These are phyloP conservation scores for Paecilomyces formosus DNA, from an alignment of 2,329 filamentous ascomycete genomes.

Conservation along the genomic window DNA sequence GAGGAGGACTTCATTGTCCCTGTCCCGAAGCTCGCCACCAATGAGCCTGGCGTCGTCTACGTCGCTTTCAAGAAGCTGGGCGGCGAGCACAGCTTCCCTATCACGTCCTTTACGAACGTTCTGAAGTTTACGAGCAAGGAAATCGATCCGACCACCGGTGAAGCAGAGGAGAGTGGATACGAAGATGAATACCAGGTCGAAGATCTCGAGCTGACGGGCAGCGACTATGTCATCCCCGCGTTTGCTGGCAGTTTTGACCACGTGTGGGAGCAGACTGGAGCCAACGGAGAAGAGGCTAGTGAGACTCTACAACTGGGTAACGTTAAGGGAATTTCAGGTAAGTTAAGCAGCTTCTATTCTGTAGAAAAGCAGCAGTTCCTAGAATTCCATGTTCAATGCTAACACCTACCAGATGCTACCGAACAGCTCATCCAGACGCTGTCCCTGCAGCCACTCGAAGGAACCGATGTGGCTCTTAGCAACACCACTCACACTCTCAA, in stretches of 20 bases:
- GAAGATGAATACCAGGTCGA: slow-evolving; percentile 98
- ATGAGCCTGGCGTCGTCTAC: slow-evolving; percentile 88
- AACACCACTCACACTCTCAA: slow-evolving; percentile 91
- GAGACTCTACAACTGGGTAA: slow-evolving; percentile 84
- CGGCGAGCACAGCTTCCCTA: slow-evolving; percentile 68
- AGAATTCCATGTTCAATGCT: slow-evolving; percentile 7
- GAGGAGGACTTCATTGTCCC: slow-evolving; percentile 91
- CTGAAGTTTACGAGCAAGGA: slow-evolving; percentile 98
- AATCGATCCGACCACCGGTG: slow-evolving; percentile 87
- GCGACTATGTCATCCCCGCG: slow-evolving; percentile 87
- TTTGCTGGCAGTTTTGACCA: slow-evolving; percentile 95
- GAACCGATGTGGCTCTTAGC: slow-evolving; percentile 82
- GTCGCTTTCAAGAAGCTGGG: slow-evolving; percentile 83
- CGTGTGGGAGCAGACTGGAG: slow-evolving; percentile 88
- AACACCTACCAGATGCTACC: slow-evolving; percentile 65
- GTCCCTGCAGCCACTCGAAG: slow-evolving; percentile 87
- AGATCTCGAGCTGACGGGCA: slow-evolving; percentile 81
- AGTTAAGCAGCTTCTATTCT: slow-evolving; percentile 24
- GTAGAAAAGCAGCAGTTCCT: not conserved
- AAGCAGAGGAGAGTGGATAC: slow-evolving; percentile 86
- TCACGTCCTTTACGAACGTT: slow-evolving; percentile 78
- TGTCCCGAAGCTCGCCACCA: slow-evolving; percentile 70
- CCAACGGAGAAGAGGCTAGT: slow-evolving; percentile 79
- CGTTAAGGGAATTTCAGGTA: slow-evolving; percentile 88
- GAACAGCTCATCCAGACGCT: slow-evolving; percentile 81